A percentile compares a stretch with the other conserved stretches of the same genome.
phyloP scores from a whole-genome alignment of 2,329 filamentous ascomycete genomes.

The Paraphoma sp. region DNA sequence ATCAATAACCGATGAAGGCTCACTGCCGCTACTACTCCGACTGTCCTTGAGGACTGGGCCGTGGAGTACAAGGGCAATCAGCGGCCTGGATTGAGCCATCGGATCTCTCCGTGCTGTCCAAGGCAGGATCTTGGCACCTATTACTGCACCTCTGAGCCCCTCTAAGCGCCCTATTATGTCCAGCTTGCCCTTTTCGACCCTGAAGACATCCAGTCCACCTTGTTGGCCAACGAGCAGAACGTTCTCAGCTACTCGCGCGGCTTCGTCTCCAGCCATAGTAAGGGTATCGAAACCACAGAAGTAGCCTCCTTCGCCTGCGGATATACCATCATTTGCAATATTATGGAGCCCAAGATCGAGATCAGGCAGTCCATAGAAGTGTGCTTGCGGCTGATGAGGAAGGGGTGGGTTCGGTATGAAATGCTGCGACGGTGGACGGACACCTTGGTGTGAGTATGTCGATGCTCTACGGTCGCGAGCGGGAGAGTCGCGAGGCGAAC shows the following conservation, averaged over 20 bases:
- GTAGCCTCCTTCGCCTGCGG: constrained; percentile 72
- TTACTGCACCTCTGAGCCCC: constrained; percentile 79
- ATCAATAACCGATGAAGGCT: constrained; percentile 44
- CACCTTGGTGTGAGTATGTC: constrained; percentile 58
- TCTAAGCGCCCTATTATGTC: constrained; percentile 74
- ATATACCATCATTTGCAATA: constrained; percentile 57
- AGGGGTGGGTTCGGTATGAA: constrained; percentile 66
- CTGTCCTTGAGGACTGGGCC: constrained; percentile 69
- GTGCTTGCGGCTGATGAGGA: constrained; percentile 76
- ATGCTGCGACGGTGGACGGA: constrained; percentile 51
- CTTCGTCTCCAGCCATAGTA: constrained; percentile 53
- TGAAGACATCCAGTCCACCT: constrained; percentile 77
- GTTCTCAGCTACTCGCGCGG: constrained; percentile 60
- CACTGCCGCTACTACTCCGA: constrained; percentile 43
- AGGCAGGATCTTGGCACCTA: constrained; percentile 82
- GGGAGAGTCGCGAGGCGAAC: constrained; percentile 40
- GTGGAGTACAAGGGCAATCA: constrained; percentile 82
- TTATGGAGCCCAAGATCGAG: constrained; percentile 66
- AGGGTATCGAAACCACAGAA: constrained; percentile 84
- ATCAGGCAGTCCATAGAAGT: constrained; percentile 79
- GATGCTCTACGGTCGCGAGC: constrained; percentile 56
- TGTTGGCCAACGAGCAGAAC: constrained; percentile 80
- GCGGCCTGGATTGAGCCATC: constrained; percentile 65
- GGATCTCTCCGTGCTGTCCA: constrained; percentile 65
- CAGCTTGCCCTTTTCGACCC: constrained; percentile 73